Evolutionary conservation across 1,284 basidiomycete species (phyloP), one percentile per base, ranked within the genome.

Genomic region (Omphalotus olearius): DNA sequence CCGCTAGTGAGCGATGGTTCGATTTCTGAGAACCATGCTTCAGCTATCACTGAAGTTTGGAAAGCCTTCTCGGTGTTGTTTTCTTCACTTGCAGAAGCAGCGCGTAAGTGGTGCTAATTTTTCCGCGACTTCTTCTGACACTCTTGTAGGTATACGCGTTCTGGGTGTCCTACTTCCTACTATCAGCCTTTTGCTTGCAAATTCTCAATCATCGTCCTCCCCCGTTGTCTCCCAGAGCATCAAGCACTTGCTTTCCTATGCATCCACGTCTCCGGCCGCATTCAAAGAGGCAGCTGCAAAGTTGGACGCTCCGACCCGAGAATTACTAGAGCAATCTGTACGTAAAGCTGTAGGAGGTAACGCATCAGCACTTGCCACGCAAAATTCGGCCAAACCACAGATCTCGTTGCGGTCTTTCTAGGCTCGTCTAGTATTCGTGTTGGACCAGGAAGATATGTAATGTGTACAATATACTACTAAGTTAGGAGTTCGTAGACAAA

Each of bases 231-330:
- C 75, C 0, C 79, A 85, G 51, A 85, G 83, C 1, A 78, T 92
- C n/a, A 66, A 76, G 7, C 89, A 94, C 50, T 68, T 98, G 3
- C 72, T 98, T 16, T 70, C 76, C 2, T 83, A 93, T 45, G 95
- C 94, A 0, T 80, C 88, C 0, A 70, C 76, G 0, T 80, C 86
- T 2, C 90, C 94, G 0, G 66, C 71, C 3, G 80, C 88, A 14
- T 98, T 98, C 79, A 94, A 92, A 65, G 89, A 93, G 45, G 93
- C 90, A 1, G 88, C 91, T 3, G 76, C 72, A 2, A 82, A 81
- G 35, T 75, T 98, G 45, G 82, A 87, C 14, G 67, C 75, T 6
- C 67, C 75, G 0, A 75, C 78, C 14, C 71, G 83, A 50, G 82
- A 86, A 36, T 66, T 78, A 16, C 69, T 98, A 47, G 95, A 98